Percentiles rank a stretch among this genome's conserved stretches.
These are phyloP conservation scores for Rickenella mellea DNA, from an alignment of 768 basidiomycete species.

Conservation along the genomic window DNA sequence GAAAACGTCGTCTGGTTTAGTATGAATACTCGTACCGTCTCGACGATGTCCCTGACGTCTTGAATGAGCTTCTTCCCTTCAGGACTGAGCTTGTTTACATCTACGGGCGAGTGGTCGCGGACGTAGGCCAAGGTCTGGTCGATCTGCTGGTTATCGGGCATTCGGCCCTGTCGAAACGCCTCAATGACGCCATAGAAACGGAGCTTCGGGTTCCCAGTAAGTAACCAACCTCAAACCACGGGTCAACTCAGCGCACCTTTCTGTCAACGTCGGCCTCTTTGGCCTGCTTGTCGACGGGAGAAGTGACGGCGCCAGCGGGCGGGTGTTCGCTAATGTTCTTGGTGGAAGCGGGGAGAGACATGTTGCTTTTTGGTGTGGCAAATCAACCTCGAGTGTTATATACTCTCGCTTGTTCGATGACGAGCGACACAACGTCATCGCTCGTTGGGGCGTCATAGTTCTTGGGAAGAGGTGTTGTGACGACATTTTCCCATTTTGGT, in stretches of 20 bases:
- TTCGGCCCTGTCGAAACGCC: slow-evolving; percentile 69
- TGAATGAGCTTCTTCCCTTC: slow-evolving; percentile 71
- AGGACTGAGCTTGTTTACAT: slow-evolving; percentile 55
- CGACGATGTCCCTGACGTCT: slow-evolving; percentile 73
- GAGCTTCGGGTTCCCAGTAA: slow-evolving; percentile 36
- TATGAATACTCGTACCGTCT: slow-evolving; percentile 45
- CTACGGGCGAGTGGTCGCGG: slow-evolving; percentile 47
- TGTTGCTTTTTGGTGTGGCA: no score
- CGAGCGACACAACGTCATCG: no score
- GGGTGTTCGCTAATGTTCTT: slow-evolving; percentile 58
- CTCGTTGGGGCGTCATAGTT: no score
- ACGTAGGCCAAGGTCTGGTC: slow-evolving; percentile 64
- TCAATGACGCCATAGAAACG: slow-evolving; percentile 73
- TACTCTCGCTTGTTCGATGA: no score
- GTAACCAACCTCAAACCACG: background rate
- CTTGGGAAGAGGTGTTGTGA: no score
- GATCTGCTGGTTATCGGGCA: slow-evolving; percentile 77
- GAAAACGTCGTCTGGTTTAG: slow-evolving; percentile 7
- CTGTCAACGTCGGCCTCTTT: slow-evolving; percentile 73
- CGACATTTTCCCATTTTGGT: no score
- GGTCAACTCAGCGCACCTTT: slow-evolving; percentile 34
- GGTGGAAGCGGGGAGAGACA: slow-evolving; percentile 58
- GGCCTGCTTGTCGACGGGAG: slow-evolving; percentile 47
- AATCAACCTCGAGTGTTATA: no score
- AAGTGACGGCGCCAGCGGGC: slow-evolving; percentile 47